A percentile compares a stretch with the other conserved stretches of the same genome.
These are phyloP conservation scores for Puccinia triticina DNA, from an alignment of 1,284 basidiomycete genomes.

Conservation along the genomic window DNA sequence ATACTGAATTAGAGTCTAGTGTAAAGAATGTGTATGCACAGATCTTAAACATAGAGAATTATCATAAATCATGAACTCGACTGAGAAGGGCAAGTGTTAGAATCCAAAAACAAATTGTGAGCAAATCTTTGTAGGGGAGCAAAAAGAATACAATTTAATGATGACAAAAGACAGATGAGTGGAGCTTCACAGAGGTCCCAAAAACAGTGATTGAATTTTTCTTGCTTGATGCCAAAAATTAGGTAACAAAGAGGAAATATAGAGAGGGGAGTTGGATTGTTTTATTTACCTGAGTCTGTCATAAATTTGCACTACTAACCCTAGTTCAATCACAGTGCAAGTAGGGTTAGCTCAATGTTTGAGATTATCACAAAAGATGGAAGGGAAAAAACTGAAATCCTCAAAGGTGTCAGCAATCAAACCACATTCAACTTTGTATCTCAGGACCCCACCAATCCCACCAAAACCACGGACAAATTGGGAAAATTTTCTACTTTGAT, in stretches of 20 bases:
- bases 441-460: conserved; percentile 90
- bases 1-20: too few relatives aligned
- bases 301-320: conserved; percentile 50
- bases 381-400: conserved; percentile 37
- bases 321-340: not conserved
- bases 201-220: not conserved
- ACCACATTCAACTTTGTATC: conserved; percentile 93
- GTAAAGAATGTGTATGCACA: too few relatives aligned
- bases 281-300: conserved; percentile 49
- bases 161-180: not conserved
- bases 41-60: not conserved
- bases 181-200: not conserved
- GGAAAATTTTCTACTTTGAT: conserved; percentile 88
- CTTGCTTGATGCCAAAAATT: not conserved
- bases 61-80: not conserved
- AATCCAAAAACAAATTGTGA: not conserved
- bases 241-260: not conserved
- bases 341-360: not conserved
- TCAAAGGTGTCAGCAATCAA: conserved; percentile 63
- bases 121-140: not conserved
- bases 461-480: conserved; percentile 99
- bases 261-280: not conserved
- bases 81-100: not conserved
- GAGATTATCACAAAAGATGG: not conserved
- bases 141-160: not conserved